These are phyloP conservation scores for Aspergillus awamori DNA, from an alignment of 2,329 filamentous ascomycete genomes.

Conservation along the genomic window DNA sequence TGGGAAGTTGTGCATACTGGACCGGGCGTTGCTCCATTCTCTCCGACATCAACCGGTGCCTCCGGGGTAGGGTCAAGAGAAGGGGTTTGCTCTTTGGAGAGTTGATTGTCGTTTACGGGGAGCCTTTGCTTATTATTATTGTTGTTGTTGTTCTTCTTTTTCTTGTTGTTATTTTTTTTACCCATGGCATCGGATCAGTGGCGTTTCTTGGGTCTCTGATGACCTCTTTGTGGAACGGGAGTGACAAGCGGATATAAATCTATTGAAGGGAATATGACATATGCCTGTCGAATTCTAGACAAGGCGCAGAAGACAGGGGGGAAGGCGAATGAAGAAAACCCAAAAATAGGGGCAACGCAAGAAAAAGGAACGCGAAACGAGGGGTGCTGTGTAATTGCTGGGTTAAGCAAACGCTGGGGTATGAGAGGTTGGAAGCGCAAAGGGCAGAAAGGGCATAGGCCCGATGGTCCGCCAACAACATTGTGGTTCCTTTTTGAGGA, in stretches of 20 bases:
- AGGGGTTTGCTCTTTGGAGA: conserved; percentile 26
- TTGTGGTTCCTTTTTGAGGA: conserved; percentile 28
- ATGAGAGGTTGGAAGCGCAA: conserved; percentile 33
- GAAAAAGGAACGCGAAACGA: conserved; percentile 22
- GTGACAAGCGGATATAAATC: conserved; percentile 26
- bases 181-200: conserved; percentile 41
- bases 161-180: conserved; percentile 38
- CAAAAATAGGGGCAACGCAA: conserved; percentile 25
- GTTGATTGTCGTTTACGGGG: conserved; percentile 32
- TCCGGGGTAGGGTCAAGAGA: conserved; percentile 30
- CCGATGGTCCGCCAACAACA: conserved; percentile 33
- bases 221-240: conserved; percentile 9
- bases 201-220: conserved; percentile 23
- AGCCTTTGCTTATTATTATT: conserved; percentile 28
- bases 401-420: conserved; percentile 30
- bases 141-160: conserved; percentile 39
- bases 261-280: conserved; percentile 27
- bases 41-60: conserved; percentile 33
- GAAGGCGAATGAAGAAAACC: conserved; percentile 19
- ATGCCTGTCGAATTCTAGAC: conserved; percentile 29
- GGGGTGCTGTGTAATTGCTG: conserved; percentile 28
- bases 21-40: conserved; percentile 39
- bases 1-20: conserved; percentile 49
- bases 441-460: conserved; percentile 28
- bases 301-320: conserved; percentile 25